phyloP scores from a whole-genome alignment of 2,329 filamentous ascomycete genomes.

The Graphilbum sp. region DNA sequence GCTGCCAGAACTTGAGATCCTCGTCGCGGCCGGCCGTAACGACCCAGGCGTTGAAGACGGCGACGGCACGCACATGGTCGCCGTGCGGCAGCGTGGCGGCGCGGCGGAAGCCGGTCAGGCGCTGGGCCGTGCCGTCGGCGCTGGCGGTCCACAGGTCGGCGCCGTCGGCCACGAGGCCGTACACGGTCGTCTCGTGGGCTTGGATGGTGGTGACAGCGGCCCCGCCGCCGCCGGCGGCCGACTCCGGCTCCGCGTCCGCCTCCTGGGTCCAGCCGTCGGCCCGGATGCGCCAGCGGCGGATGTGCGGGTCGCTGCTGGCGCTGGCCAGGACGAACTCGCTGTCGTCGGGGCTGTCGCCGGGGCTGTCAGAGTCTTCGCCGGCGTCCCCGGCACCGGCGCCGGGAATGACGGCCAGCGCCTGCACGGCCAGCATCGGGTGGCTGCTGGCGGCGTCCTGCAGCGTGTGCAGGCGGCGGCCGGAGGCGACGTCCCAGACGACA shows the following conservation, averaged over 20 bases:
- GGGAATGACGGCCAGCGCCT: constrained; percentile 64
- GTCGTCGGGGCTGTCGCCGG: too few relatives aligned
- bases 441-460: constrained; percentile 43
- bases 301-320: constrained; percentile 64
- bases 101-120: constrained; percentile 47
- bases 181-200: constrained; percentile 83
- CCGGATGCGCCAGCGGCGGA: constrained; percentile 59
- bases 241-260: not conserved
- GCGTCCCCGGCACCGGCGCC: constrained; percentile 32
- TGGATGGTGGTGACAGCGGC: constrained; percentile 36
- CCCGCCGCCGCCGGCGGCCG: too few relatives aligned
- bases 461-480: constrained; percentile 53
- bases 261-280: constrained; percentile 37
- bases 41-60: constrained; percentile 60
- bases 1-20: constrained; percentile 80
- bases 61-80: constrained; percentile 77
- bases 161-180: constrained; percentile 49
- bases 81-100: constrained; percentile 66
- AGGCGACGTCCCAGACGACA: constrained; percentile 64
- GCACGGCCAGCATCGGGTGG: constrained; percentile 54
- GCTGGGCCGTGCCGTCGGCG: constrained; percentile 76
- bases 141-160: constrained; percentile 75
- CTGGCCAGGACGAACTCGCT: constrained; percentile 50
- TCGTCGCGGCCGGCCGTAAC: constrained; percentile 84
- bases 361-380: constrained; percentile 2